A percentile compares a stretch with the other conserved stretches of the same genome.
These are phyloP conservation scores for Paracoccidioides brasiliensis DNA, from an alignment of 2,329 filamentous ascomycete species.

Conservation along the genomic window DNA sequence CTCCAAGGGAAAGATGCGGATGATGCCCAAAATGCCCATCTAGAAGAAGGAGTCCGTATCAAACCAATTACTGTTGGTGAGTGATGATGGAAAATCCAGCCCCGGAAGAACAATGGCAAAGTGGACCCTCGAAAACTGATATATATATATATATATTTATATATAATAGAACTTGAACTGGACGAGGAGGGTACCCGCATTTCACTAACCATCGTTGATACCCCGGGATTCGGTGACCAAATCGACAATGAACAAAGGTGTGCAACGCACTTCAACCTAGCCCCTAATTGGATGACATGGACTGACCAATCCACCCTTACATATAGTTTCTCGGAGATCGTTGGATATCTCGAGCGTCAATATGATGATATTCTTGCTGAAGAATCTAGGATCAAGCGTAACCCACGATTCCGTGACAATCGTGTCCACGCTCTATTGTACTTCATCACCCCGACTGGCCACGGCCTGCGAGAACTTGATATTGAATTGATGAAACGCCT, in stretches of 20 bases:
- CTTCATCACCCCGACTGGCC: conserved; percentile 97
- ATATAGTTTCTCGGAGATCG: conserved; percentile 84
- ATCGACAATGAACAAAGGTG: conserved; percentile 98
- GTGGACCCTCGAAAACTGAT: conserved; percentile 21
- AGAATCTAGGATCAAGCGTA: conserved; percentile 99
- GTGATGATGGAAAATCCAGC: conserved; percentile 22
- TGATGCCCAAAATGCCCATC: conserved; percentile 72
- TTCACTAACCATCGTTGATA: conserved; percentile 96
- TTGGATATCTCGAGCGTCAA: conserved; percentile 96
- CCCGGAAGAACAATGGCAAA: not conserved
- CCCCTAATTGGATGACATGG: conserved; percentile 11
- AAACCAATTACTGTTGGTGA: conserved; percentile 95
- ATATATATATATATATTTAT: not conserved
- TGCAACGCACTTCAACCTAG: conserved; percentile 15
- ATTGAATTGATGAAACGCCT: conserved; percentile 99
- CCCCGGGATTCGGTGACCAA: conserved; percentile 94
- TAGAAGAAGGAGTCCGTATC: conserved; percentile 96
- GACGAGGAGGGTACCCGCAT: conserved; percentile 98
- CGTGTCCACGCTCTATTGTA: conserved; percentile 96
- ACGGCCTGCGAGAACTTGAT: conserved; percentile 94
- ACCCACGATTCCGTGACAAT: conserved; percentile 98
- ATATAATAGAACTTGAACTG: conserved; percentile 63
- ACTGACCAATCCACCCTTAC: conserved; percentile 6
- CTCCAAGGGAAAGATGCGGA: conserved; percentile 85
- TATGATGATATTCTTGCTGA: conserved; percentile 98